Conservation (phyloP, 2,329 filamentous ascomycete genomes). For the Rosellinia necatrix region DNA sequence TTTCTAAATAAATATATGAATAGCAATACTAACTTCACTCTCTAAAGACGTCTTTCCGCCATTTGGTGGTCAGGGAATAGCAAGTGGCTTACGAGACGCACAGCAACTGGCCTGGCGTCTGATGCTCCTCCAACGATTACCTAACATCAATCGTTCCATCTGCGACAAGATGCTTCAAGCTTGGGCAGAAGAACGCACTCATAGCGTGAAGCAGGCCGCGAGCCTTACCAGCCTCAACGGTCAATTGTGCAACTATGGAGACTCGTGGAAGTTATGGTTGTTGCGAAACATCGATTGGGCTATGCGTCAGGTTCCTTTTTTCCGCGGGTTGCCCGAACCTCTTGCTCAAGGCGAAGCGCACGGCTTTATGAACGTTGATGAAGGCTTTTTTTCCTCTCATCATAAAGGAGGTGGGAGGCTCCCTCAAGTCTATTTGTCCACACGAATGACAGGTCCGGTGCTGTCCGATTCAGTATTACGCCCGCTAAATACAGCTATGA, state of each 20-base stretch:
- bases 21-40: neutral
- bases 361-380: slow-evolving; percentile 26
- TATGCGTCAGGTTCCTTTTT: slow-evolving; percentile 21
- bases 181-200: slow-evolving; percentile 31
- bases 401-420: slow-evolving; percentile 31
- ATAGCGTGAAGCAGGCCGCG: slow-evolving; percentile 30
- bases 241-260: slow-evolving; percentile 33
- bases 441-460: neutral
- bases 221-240: slow-evolving; percentile 30
- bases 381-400: slow-evolving; percentile 28
- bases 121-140: slow-evolving; percentile 25
- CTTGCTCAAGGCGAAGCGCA: slow-evolving; percentile 20
- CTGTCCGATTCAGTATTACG: slow-evolving; percentile 32
- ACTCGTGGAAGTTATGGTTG: slow-evolving; percentile 28
- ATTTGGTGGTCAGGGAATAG: slow-evolving; percentile 47
- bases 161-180: slow-evolving; percentile 23
- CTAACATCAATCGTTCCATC: slow-evolving; percentile 7
- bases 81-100: slow-evolving; percentile 43
- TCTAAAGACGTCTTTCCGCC: slow-evolving; percentile 51
- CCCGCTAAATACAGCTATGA: slow-evolving; percentile 24
- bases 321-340: slow-evolving; percentile 18
- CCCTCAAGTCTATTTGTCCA: slow-evolving; percentile 33
- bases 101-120: slow-evolving; percentile 44
- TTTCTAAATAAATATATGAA: neutral
- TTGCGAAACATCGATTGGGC: slow-evolving; percentile 24